Conservation (phyloP, 2,329 filamentous ascomycete species). For the Colletotrichum costaricense region DNA sequence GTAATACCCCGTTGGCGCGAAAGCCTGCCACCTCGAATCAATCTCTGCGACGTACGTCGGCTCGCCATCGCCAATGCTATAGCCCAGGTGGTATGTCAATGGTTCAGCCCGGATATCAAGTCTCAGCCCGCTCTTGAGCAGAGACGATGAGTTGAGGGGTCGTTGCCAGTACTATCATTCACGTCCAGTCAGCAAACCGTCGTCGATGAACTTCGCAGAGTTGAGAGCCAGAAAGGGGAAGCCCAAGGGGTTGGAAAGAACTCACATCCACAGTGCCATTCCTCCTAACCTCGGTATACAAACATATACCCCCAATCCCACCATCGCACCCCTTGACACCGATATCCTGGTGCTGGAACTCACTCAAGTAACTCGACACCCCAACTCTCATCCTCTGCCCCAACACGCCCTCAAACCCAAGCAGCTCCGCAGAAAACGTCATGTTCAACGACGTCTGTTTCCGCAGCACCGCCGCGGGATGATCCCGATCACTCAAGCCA, state of each 20-base stretch:
- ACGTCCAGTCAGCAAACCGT: not conserved
- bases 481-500: conserved; percentile 42
- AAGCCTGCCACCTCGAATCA: conserved; percentile 24
- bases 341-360: conserved; percentile 41
- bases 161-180: conserved; percentile 15
- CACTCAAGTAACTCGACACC: conserved; percentile 41
- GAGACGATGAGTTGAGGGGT: conserved; percentile 12
- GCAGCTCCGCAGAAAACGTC: conserved; percentile 40
- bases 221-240: no score
- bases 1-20: conserved; percentile 27
- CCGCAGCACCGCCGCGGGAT: conserved; percentile 41
- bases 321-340: conserved; percentile 40
- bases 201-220: not conserved
- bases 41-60: conserved; percentile 31
- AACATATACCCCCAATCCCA: conserved; percentile 34
- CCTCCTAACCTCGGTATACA: conserved; percentile 17
- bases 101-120: conserved; percentile 39
- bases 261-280: conserved; percentile 26
- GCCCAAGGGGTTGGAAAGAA: not conserved
- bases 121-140: conserved; percentile 8
- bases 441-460: conserved; percentile 45
- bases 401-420: conserved; percentile 29
- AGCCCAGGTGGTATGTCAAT: conserved; percentile 39
- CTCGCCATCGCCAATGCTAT: conserved; percentile 20
- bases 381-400: conserved; percentile 39